A percentile compares a stretch with the other conserved stretches of the same genome.
These are phyloP conservation scores for Grosmannia serpens DNA, from an alignment of 2,329 filamentous ascomycete genomes.

Conservation along the genomic window DNA sequence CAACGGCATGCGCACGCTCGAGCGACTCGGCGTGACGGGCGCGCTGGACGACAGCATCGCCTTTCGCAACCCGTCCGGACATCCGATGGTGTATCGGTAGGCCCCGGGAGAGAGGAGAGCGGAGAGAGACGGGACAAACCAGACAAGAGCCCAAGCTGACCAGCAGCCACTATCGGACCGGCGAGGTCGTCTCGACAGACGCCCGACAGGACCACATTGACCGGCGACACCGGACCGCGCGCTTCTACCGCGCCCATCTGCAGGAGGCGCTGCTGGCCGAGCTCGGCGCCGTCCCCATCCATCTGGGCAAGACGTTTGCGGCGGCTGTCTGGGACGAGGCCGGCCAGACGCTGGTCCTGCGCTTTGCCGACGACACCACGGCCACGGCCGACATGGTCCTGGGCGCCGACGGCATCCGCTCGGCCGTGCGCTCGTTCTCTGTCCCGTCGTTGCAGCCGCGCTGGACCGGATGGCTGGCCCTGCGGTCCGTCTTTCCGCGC, in stretches of 20 bases:
- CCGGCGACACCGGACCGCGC: slow-evolving; percentile 27
- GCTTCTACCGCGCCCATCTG: slow-evolving; percentile 36
- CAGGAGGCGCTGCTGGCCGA: slow-evolving; percentile 35
- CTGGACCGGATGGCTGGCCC: slow-evolving; percentile 32
- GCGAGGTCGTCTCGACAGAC: slow-evolving; percentile 33
- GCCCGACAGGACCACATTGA: slow-evolving; percentile 25
- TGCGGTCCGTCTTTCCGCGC: slow-evolving; percentile 31
- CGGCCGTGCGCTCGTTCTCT: slow-evolving; percentile 31
- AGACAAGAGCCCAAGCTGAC: no score
- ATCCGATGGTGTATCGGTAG: slow-evolving; percentile 34
- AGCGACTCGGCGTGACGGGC: slow-evolving; percentile 35
- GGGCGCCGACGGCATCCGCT: slow-evolving; percentile 42
- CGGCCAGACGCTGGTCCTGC: slow-evolving; percentile 21
- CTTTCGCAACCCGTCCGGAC: slow-evolving; percentile 27
- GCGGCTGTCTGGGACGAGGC: slow-evolving; percentile 21
- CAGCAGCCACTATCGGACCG: slow-evolving; percentile 27
- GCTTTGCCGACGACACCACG: slow-evolving; percentile 35
- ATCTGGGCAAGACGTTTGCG: slow-evolving; percentile 29
- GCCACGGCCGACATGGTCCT: slow-evolving; percentile 34
- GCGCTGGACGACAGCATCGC: slow-evolving; percentile 29
- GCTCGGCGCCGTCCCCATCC: slow-evolving; percentile 28
- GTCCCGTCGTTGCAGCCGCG: slow-evolving; percentile 25
- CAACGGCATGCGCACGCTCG: slow-evolving; percentile 40
- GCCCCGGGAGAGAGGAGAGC: background rate
- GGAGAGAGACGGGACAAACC: no score